A percentile compares a stretch with the other conserved stretches of the same genome.
These are phyloP conservation scores for Raphanus raphanistrum DNA, from an alignment of 345 rosid species.

Conservation along the genomic window DNA sequence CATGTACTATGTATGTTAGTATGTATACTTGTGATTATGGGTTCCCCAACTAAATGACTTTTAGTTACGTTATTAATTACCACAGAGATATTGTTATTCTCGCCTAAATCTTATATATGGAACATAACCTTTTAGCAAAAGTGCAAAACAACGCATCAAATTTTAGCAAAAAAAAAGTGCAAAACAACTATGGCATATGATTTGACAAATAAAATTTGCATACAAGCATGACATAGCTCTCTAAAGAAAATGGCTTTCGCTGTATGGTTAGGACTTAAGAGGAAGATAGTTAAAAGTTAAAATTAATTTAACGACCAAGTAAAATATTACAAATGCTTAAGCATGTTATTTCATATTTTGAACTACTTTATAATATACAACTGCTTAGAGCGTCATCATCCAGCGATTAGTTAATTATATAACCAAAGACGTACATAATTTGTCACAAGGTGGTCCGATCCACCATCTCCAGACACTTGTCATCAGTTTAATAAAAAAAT, in stretches of 20 bases:
- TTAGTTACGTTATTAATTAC: not conserved
- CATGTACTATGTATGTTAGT: not conserved
- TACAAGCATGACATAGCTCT: not conserved
- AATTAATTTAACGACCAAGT: constrained; percentile 2
- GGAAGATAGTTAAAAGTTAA: not conserved
- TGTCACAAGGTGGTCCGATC: constrained; percentile 27
- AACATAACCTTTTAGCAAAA: not conserved
- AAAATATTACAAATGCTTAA: not conserved
- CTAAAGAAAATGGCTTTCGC: not conserved
- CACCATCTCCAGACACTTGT: constrained; percentile 26
- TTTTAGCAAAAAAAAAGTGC: too few species aligned
- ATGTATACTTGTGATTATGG: not conserved
- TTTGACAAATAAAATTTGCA: not conserved
- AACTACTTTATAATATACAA: not conserved
- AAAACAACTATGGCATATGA: not conserved
- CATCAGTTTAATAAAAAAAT: not conserved
- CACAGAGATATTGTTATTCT: not conserved
- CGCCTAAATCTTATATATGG: not conserved
- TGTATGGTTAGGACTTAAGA: not conserved
- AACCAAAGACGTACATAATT: constrained; percentile 16
- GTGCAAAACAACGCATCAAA: too few species aligned
- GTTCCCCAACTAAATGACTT: constrained; percentile 12
- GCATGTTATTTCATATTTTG: not conserved
- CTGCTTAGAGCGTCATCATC: constrained; percentile 7
- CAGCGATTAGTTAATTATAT: constrained; percentile 3